Evolutionary conservation across 345 rosid species (phyloP).

Genomic region (Euphorbia lathyris): DNA sequence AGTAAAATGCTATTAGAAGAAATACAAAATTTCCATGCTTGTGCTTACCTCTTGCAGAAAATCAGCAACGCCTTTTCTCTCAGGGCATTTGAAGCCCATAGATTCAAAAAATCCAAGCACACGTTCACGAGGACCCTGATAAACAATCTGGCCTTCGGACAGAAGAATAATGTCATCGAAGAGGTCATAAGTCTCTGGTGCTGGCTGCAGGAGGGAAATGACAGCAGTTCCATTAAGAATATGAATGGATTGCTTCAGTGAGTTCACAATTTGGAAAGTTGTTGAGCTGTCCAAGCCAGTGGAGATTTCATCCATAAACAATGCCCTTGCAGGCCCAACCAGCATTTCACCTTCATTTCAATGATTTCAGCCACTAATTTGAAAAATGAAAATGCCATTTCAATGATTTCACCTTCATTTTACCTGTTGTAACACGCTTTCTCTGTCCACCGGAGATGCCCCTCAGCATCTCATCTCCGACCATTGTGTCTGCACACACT

Average conservation of each 20-base stretch:
- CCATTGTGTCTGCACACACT: conserved; percentile 58
- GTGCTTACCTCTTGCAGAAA: conserved; percentile 67
- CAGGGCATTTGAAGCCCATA: conserved; percentile 75
- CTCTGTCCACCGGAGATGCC: conserved; percentile 82
- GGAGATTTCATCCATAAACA: conserved; percentile 79
- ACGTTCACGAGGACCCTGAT: conserved; percentile 65
- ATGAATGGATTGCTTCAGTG: conserved; percentile 64
- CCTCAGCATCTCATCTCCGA: conserved; percentile 62
- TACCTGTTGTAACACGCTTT: conserved; percentile 78
- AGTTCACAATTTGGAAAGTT: conserved; percentile 70
- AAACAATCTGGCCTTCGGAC: conserved; percentile 60
- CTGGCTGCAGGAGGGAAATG: conserved; percentile 77
- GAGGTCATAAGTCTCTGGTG: conserved; percentile 66
- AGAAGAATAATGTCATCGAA: conserved; percentile 71
- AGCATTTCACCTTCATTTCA: conserved; percentile 58
- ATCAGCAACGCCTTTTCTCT: conserved; percentile 74
- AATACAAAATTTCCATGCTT: background rate
- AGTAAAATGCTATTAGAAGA: background rate
- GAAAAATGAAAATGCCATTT: background rate
- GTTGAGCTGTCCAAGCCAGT: conserved; percentile 83
- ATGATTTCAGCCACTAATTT: background rate
- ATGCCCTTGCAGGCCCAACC: conserved; percentile 67
- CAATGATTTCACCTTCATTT: background rate
- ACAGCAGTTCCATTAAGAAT: conserved; percentile 59
- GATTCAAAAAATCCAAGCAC: conserved; percentile 51